Percentiles rank a stretch among this genome's conserved stretches.
These are phyloP conservation scores for Angomonas desouzai DNA, from an alignment of 208 protist genomes.

Conservation along the genomic window DNA sequence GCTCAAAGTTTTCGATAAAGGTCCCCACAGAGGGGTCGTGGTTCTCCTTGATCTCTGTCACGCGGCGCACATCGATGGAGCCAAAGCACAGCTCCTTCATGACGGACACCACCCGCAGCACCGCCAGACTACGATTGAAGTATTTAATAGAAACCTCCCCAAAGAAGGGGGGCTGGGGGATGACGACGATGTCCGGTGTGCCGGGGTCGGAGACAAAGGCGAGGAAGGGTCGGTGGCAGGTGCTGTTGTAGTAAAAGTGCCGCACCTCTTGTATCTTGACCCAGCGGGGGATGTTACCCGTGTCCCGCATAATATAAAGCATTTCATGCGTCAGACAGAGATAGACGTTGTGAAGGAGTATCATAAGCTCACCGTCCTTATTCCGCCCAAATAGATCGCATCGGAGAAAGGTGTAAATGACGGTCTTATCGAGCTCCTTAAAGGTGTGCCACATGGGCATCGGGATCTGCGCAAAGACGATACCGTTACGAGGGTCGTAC, in stretches of 20 bases:
- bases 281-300: constrained; percentile 47
- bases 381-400: constrained; percentile 29
- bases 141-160: constrained; percentile 20
- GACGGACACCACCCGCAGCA: constrained; percentile 29
- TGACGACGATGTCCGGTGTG: constrained; percentile 40
- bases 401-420: constrained; percentile 47
- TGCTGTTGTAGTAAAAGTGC: constrained; percentile 37
- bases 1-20: constrained; percentile 22
- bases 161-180: constrained; percentile 28
- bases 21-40: constrained; percentile 20
- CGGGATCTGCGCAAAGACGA: constrained; percentile 50
- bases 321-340: constrained; percentile 57
- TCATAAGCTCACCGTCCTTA: constrained; percentile 10
- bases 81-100: constrained; percentile 46
- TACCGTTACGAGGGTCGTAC: constrained; percentile 59
- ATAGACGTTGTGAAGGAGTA: constrained; percentile 23
- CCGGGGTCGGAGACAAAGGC: constrained; percentile 39
- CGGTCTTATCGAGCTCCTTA: constrained; percentile 42
- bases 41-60: constrained; percentile 30
- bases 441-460: constrained; percentile 47
- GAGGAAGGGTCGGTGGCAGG: constrained; percentile 23
- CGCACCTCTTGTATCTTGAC: constrained; percentile 28
- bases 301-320: constrained; percentile 41
- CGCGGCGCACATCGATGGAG: constrained; percentile 31
- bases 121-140: constrained; percentile 26